phyloP scores from a whole-genome alignment of 768 basidiomycete genomes.

The Lactarius akahatsu region DNA sequence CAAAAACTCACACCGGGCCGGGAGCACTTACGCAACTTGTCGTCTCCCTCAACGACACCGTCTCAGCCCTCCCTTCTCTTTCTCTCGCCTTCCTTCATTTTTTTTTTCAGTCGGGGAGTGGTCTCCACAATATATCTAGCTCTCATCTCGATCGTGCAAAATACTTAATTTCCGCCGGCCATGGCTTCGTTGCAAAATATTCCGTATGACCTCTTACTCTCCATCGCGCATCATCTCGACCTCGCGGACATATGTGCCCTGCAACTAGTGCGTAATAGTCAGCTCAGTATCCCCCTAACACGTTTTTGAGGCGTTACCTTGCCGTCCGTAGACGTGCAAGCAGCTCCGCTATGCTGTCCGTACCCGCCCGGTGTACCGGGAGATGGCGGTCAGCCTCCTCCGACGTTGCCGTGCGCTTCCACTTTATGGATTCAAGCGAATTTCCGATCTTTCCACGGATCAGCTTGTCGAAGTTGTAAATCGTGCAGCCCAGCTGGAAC shows the following conservation, averaged over 20 bases:
- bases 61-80: neutral
- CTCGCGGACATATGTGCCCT: slow-evolving; percentile 59
- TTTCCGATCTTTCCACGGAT: slow-evolving; percentile 61
- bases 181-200: slow-evolving; percentile 42
- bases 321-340: slow-evolving; percentile 53
- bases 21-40: slow-evolving; percentile 1
- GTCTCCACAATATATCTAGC: slow-evolving; percentile 1
- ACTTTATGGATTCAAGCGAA: slow-evolving; percentile 64
- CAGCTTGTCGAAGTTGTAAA: slow-evolving; percentile 63
- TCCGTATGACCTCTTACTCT: slow-evolving; percentile 70
- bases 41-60: neutral
- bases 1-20: slow-evolving; percentile 11
- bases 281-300: neutral
- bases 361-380: slow-evolving; percentile 67
- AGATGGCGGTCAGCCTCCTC: slow-evolving; percentile 60
- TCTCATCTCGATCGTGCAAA: neutral
- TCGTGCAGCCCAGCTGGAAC: slow-evolving; percentile 60
- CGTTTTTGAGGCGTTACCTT: neutral
- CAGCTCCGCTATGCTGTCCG: slow-evolving; percentile 58
- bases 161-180: neutral
- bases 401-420: slow-evolving; percentile 67
- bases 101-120: neutral
- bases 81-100: slow-evolving; percentile 4
- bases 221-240: slow-evolving; percentile 62
- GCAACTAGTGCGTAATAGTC: slow-evolving; percentile 52